These are phyloP conservation scores for Calvatia gigantea DNA, from an alignment of 768 basidiomycete genomes.

Conservation along the genomic window DNA sequence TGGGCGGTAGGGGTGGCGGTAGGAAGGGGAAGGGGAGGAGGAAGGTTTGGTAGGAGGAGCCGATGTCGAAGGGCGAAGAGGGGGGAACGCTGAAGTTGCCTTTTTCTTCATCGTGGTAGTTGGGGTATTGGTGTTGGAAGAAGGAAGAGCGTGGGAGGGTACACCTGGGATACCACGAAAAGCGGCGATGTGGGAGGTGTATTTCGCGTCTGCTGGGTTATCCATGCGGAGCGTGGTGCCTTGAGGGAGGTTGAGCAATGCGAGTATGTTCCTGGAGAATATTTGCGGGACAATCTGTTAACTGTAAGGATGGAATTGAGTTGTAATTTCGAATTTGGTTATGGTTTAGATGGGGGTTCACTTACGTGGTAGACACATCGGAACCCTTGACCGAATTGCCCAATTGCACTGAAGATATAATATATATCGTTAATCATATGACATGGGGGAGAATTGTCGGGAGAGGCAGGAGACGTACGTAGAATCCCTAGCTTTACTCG, in stretches of 20 bases:
- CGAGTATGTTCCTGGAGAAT: slow-evolving; percentile 34
- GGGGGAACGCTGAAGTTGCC: no score
- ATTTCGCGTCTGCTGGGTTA: background rate
- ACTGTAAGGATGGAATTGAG: slow-evolving; percentile 20
- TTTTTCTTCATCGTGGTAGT: slow-evolving; percentile 11
- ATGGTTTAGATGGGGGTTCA: slow-evolving; percentile 16
- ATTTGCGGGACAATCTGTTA: slow-evolving; percentile 48
- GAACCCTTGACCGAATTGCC: slow-evolving; percentile 50
- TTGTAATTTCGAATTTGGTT: background rate
- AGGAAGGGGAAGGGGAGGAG: no score
- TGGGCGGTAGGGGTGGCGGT: no score
- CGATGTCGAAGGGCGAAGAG: no score
- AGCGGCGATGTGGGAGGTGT: background rate
- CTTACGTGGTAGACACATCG: slow-evolving; percentile 46
- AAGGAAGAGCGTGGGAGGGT: slow-evolving; percentile 16
- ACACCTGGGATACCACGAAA: slow-evolving; percentile 2
- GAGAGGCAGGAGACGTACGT: slow-evolving; percentile 27
- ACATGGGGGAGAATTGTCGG: background rate
- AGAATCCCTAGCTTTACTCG: slow-evolving; percentile 39
- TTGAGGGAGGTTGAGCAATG: slow-evolving; percentile 39
- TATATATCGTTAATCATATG: background rate
- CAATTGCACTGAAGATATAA: slow-evolving; percentile 38
- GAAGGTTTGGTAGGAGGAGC: no score
- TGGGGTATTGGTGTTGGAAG: background rate
- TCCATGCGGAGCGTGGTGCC: slow-evolving; percentile 24